A percentile compares a stretch with the other conserved stretches of the same genome.
phyloP scores from a whole-genome alignment of 768 basidiomycete species.

The Rhodotorula babjevae region DNA sequence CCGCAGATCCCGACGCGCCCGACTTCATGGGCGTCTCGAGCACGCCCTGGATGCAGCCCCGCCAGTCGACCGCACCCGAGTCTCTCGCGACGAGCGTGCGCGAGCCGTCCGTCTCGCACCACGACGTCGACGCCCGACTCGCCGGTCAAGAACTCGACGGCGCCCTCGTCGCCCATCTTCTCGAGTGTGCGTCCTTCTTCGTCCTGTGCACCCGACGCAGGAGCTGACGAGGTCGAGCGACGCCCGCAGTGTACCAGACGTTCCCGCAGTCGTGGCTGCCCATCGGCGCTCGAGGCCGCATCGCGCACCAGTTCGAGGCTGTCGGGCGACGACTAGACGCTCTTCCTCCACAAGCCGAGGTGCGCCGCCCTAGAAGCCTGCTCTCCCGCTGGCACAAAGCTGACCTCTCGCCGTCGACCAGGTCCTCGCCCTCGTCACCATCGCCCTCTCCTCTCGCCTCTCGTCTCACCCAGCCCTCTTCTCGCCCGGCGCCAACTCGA shows the following conservation, averaged over 20 bases:
- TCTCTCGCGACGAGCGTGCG: neutral
- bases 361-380: too few species aligned
- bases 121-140: neutral
- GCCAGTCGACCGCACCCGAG: neutral
- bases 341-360: neutral
- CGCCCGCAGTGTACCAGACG: slow-evolving; percentile 27
- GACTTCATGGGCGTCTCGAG: slow-evolving; percentile 26
- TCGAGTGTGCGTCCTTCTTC: slow-evolving; percentile 14
- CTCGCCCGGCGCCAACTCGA: neutral
- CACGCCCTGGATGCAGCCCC: slow-evolving; percentile 31
- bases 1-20: slow-evolving; percentile 15
- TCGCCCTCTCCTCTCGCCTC: slow-evolving; percentile 35
- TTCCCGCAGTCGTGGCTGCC: slow-evolving; percentile 36
- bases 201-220: too few species aligned
- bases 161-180: slow-evolving; percentile 26
- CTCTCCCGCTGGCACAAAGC: too few species aligned
- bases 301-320: slow-evolving; percentile 26
- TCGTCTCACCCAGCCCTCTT: slow-evolving; percentile 33
- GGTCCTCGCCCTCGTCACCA: slow-evolving; percentile 35
- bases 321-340: slow-evolving; percentile 12
- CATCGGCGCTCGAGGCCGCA: slow-evolving; percentile 2
- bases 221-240: too few species aligned
- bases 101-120: neutral
- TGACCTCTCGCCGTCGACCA: neutral
- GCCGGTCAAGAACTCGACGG: slow-evolving; percentile 20